Base-by-base conservation (phyloP, 495 filamentous ascomycete genomes). In the Aspergillus baeticus region DNA sequence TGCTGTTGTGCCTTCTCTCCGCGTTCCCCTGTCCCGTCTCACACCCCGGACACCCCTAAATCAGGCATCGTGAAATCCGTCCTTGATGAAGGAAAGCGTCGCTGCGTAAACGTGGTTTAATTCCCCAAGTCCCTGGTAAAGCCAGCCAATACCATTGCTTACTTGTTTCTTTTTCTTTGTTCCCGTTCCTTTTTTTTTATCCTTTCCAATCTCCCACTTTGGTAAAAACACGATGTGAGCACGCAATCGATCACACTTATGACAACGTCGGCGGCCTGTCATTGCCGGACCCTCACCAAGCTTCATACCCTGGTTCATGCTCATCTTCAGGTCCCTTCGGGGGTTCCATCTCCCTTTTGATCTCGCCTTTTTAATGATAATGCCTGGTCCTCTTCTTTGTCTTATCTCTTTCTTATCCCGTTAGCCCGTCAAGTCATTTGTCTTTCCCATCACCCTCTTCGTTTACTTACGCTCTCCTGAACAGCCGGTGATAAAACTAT, bases 211-310 rank as follows among this genome's bases (percentile, higher is more conserved):
- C 22, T 50, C 50, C 42, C 44, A 39, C 51, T 58, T 57, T 48
- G 63, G 50, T 54, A 45, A 59, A 51, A 43, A 52, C 49, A 37
- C 50, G 34, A 51, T 59, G 22, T 57, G 71, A 77, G 74, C 74
- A 77, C 74, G 74, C 74, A 67, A 77, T 76, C 67, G 61, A 63
- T 63, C 60, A 66, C 59, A 60, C 55, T 65, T 64, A 77, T 77
- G 71, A 69, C 69, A 67, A 48, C 62, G 57, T 61, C 64, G 48
- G 53, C 5, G 58, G 38, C 62, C 53, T 65, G 55, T 61, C 55
- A 44, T 57, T 65, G 38, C 35, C 51, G 48, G 55, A 37, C 62
- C 55, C 56, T 59, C 62, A 50, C 52, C 58, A 55, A 56, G 58
- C 55, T 57, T 57, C 41, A 54, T 56, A 48, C 55, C 54, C 49